Evolutionary conservation across 2,329 filamentous ascomycete genomes (phyloP).

Genomic region (Ceratocystis huliohia): DNA sequence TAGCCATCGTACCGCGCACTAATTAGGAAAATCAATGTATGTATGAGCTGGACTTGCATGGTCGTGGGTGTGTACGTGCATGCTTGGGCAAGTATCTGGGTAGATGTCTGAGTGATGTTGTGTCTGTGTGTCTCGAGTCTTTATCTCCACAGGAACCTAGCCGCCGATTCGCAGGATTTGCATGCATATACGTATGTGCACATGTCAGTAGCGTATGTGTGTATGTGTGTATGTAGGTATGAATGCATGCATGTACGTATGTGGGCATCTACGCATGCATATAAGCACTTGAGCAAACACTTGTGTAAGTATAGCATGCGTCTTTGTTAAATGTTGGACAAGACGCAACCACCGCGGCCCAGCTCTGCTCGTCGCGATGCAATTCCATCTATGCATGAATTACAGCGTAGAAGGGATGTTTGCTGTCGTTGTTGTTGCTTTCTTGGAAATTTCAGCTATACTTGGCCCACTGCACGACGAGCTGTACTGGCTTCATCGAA

Average conservation of each 20-base stretch:
- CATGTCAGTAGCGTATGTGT: not conserved
- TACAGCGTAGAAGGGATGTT: not conserved
- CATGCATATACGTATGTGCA: not conserved
- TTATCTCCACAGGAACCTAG: not conserved
- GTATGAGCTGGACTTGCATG: conserved; percentile 4
- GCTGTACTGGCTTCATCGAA: not conserved
- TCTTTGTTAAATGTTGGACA: not conserved
- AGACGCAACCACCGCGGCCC: not conserved
- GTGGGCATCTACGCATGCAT: not conserved
- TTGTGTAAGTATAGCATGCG: not conserved
- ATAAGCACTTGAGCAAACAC: too few relatives aligned
- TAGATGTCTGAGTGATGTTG: too few relatives aligned
- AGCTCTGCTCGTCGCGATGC: not conserved
- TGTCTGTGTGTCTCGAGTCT: not conserved
- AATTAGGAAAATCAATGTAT: too few relatives aligned
- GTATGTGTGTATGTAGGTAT: too few relatives aligned
- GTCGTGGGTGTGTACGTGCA: not conserved
- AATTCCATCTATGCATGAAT: not conserved
- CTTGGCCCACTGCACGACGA: not conserved
- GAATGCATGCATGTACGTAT: not conserved
- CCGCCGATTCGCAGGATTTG: not conserved
- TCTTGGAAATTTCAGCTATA: not conserved
- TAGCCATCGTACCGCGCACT: not conserved
- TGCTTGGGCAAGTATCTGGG: too few relatives aligned
- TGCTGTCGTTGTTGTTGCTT: not conserved